Conservation (phyloP, 768 basidiomycete genomes). For the Collybia sp. region DNA sequence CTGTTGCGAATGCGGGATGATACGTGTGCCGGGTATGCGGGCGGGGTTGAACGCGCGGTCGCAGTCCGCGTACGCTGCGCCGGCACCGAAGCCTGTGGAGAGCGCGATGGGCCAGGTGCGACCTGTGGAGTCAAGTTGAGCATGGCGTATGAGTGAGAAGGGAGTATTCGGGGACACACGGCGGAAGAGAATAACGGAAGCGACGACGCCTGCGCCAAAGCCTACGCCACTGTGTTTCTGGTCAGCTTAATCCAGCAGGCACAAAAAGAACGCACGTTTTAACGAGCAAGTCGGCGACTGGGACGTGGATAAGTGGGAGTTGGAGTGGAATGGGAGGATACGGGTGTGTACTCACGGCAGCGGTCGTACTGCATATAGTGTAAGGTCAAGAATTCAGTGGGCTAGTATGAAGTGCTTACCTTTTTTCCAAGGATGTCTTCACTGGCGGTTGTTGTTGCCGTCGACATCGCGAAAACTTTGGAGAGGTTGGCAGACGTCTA, state of each 20-base stretch:
- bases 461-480: conserved; percentile 32
- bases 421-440: conserved; percentile 91
- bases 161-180: conserved; percentile 44
- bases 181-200: conserved; percentile 87
- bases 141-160: background rate
- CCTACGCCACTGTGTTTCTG: conserved; percentile 65
- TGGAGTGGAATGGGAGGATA: background rate
- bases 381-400: conserved; percentile 9
- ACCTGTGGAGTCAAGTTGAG: conserved; percentile 42
- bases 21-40: conserved; percentile 77
- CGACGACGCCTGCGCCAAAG: conserved; percentile 83
- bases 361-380: conserved; percentile 67
- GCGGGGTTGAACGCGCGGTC: conserved; percentile 92
- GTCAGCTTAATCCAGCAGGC: background rate
- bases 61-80: conserved; percentile 87
- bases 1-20: conserved; percentile 43
- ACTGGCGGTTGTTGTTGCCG: conserved; percentile 70
- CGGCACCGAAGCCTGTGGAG: conserved; percentile 81
- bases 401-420: conserved; percentile 36
- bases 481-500: too few species aligned
- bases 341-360: conserved; percentile 54
- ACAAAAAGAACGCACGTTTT: conserved; percentile 59
- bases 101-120: conserved; percentile 91
- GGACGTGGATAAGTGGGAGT: conserved; percentile 3
- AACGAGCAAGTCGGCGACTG: conserved; percentile 79